phyloP scores from a whole-genome alignment of 164 flowering plant species.

The Magnolia kwangsiensis region DNA sequence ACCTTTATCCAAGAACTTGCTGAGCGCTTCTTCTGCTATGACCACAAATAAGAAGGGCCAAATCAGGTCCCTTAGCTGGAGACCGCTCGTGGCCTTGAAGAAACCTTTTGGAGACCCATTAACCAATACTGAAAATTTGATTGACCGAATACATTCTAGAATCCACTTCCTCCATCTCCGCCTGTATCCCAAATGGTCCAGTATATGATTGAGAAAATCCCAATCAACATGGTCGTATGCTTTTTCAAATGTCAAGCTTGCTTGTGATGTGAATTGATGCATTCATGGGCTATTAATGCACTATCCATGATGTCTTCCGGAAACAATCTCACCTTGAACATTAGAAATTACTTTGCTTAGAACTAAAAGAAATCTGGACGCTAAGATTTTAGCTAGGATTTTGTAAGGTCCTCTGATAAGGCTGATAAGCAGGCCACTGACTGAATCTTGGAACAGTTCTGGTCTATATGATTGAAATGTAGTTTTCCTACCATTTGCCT shows the following conservation, averaged over 20 bases:
- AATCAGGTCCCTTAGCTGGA: not conserved
- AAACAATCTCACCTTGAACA: too few species aligned
- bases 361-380: too few species aligned
- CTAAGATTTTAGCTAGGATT: too few species aligned
- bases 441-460: too few species aligned
- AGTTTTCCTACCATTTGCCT: too few species aligned
- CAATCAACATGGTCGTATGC: not conserved
- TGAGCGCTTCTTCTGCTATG: not conserved
- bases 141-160: not conserved
- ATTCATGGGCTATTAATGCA: too few species aligned
- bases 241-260: not conserved
- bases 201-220: not conserved
- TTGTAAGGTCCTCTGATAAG: too few species aligned
- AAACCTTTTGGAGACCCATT: conserved; percentile 1
- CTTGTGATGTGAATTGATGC: too few species aligned
- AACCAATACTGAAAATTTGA: not conserved
- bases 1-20: not conserved
- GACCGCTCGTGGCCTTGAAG: not conserved
- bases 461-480: too few species aligned
- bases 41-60: not conserved
- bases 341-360: too few species aligned
- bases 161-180: not conserved
- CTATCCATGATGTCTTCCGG: too few species aligned
- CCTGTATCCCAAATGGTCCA: not conserved
- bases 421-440: too few species aligned